Evolutionary conservation across 768 basidiomycete species (phyloP), one percentile per base, ranked within the genome.

Genomic region (Ramaria rubella): DNA sequence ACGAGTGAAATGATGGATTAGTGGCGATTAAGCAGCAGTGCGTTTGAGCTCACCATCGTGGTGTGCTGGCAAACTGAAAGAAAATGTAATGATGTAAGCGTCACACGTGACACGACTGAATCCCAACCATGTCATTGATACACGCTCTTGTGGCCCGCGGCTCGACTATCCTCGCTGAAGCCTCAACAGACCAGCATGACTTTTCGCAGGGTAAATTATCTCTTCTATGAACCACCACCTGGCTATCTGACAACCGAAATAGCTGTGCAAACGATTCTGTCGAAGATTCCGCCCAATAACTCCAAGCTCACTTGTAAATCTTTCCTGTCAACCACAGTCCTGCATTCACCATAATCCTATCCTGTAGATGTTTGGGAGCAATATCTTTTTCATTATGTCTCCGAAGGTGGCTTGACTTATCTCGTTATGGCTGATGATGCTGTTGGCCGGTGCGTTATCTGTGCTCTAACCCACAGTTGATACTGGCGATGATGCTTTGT

Each of bases 391-490:
- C 94, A 97, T 72, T 96, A 97, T 70, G 79, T 95, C 61, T 89
- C 90, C 5, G 90, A 92, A 61, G 85, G 84, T 17, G 91, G 91
- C 0, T 83, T 90, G 67, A 85, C 85, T 34, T 94, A 87, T 69
- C 80, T 98, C 23, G 90, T 94, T 54, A 94, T 99, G 85, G 91
- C 92, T 5, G 93, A 98, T 67, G 94, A 97, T 68, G 79, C 86
- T 38, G 90, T 85, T 17, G 94, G 94, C 56, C 79, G 95, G 90
- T 90, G 58, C 61, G 82, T 68, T 24, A 33, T 24, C 27, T 30
- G 45, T 36, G 46, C 49, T 34, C 24, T 53, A 30, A 5, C 55
- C n/a, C n/a, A n/a, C n/a, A n/a, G n/a, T 56, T 45, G 6, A 5
- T 38, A 5, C n/a, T n/a, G n/a, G n/a, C n/a, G n/a, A 14, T 54